Base-by-base conservation (phyloP, 768 basidiomycete species). In the Coprinopsis cinerea region DNA sequence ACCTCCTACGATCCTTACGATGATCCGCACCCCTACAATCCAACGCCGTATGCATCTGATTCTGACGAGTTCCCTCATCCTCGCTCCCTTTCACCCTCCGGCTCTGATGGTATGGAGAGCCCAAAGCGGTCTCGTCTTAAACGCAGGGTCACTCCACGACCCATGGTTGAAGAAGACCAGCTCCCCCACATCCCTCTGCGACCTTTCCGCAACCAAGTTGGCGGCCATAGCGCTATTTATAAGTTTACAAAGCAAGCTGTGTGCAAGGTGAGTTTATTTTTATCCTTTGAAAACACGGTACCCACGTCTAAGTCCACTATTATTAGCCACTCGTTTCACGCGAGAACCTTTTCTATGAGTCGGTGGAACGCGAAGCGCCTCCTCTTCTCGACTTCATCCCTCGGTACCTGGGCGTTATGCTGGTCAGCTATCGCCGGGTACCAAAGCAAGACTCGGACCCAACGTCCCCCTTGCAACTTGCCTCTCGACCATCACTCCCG, bases 371-470 rank as follows among this genome's bases (percentile, higher is more conserved):
- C 23, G 90, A 92, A 59, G 90, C 91, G 0, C 95, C 96, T 0
- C 92, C 91, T 3, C 75, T 99, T 7, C 76, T 98, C 3, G 86
- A 80, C 13, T 99, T 92, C 61, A 96, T 97, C 52, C 96, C 96
- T n/a, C 85, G 94, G 37, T 99, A 99, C 66, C 76, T 99, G 14
- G 96, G 96, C 20, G 96, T 99, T 48, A 96, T 99, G 92, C 78
- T 98, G 35, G 95, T 99, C 59, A 95, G 87, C 46, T 98, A 98
- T 62, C 83, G 96, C 22, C 80, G 86, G 13, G 88, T 92, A 34
- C 69, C 77, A 13, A 82, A 75, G 59, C 24, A 49, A 49, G 48
- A 56, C 57, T 26, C 60, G 49, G 44, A 57, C 55, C 43, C 47
- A 15, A 44, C 62, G 9, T 55, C 66, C 63, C 37, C 63, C 9